Percentiles rank a stretch among this genome's conserved stretches.
These are phyloP conservation scores for Phaeosphaeriaceae sp. DNA, from an alignment of 2,329 filamentous ascomycete species.

Conservation along the genomic window DNA sequence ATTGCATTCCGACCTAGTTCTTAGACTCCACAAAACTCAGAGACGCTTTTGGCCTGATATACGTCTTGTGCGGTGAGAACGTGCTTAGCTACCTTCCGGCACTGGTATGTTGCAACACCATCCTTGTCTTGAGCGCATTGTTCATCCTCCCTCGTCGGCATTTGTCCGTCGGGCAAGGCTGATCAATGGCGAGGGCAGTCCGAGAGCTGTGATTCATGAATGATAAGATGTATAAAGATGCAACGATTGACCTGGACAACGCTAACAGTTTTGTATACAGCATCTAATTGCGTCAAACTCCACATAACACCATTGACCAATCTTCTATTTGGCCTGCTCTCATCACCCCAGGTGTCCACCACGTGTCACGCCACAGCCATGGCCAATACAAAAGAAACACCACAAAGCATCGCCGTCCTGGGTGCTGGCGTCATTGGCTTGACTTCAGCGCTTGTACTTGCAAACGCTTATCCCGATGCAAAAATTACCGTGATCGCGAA, in stretches of 20 bases:
- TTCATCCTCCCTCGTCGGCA: neutral
- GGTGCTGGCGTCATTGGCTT: conserved; percentile 71
- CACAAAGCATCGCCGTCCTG: conserved; percentile 34
- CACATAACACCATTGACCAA: neutral
- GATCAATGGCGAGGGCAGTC: neutral
- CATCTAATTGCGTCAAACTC: neutral
- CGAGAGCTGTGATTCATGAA: neutral
- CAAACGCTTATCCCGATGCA: conserved; percentile 59
- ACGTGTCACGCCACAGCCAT: conserved; percentile 10
- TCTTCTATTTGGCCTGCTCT: neutral
- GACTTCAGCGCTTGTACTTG: conserved; percentile 68
- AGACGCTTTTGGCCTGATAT: neutral
- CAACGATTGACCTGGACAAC: neutral
- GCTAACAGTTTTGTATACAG: neutral
- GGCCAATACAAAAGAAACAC: neutral
- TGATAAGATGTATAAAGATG: neutral
- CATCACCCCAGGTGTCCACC: neutral
- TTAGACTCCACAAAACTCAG: neutral
- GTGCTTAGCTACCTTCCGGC: neutral
- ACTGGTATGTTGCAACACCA: neutral
- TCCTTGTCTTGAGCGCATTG: neutral
- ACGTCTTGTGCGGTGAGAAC: neutral
- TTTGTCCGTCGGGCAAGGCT: neutral
- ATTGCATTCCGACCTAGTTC: neutral
- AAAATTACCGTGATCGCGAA: conserved; percentile 78